Base-by-base conservation (phyloP, 495 filamentous ascomycete genomes). In the Penicillium canescens region DNA sequence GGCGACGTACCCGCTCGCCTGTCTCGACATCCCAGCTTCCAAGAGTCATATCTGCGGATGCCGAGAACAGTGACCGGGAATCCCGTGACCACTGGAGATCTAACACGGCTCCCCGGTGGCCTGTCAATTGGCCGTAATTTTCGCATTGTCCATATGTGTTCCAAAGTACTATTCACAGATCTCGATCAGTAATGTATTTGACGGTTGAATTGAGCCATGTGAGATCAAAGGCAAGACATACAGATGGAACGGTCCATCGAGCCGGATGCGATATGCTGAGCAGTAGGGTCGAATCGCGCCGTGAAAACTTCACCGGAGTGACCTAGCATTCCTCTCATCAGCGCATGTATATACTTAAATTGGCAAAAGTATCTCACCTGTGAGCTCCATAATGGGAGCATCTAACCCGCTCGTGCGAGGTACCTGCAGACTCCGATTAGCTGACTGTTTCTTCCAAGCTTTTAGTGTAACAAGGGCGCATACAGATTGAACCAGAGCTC, bases 41-140 rank as follows among this genome's bases (percentile, higher is more conserved):
- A 35, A 99, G 77, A 54, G 88, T 90, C 78, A 83, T 89, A 65
- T 98, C 93, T 52, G 93, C 91, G 36, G 92, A 96, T 26, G 92
- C 92, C 28, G 95, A 96, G 66, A 94, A 97, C 55, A 99, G 70
- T 44, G 91, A 86, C 62, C 85, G 82, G 28, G 91, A 94, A 71
- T 98, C 92, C 68, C 94, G 88, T 6, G 94, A 95, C 95, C 95
- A 99, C 65, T 94, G 89, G 21, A 99, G 78, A 70, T 98, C 95
- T 16, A 97, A 79, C 23, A 98, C 72, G 12, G 93, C 92, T 37
- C 90, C 91, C 70, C 88, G 88, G 73, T 98, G 94, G 12, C 95
- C 95, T 13, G 72, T 89, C 21, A 98, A 75, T 34, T 86, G 74
- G 56, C 92, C 91, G 62, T 96, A 96, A 71, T 98, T 98, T 62